phyloP scores from a whole-genome alignment of 768 basidiomycete species.

The Trametes punicea region DNA sequence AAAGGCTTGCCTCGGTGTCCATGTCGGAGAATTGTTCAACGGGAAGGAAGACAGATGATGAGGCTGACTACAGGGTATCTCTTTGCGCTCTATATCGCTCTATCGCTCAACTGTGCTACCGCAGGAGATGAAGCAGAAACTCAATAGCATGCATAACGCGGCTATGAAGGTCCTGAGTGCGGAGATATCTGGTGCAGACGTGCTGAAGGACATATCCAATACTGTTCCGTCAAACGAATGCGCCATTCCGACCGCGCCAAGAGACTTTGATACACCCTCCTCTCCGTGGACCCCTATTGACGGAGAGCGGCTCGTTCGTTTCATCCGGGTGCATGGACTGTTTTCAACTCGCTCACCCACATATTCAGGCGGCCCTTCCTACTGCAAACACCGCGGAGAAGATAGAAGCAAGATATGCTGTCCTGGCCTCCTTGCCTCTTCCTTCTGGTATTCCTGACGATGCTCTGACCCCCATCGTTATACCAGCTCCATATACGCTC shows the following conservation, averaged over 20 bases:
- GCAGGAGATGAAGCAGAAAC: neutral
- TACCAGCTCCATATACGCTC: conserved; percentile 60
- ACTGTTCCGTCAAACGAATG: neutral
- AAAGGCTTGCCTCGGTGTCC: conserved; percentile 13
- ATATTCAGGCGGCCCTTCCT: conserved; percentile 1
- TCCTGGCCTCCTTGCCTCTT: conserved; percentile 59
- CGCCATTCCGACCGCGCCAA: neutral
- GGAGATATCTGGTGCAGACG: neutral
- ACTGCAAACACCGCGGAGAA: conserved; percentile 35
- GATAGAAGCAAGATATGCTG: conserved; percentile 50
- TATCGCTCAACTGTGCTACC: too few species aligned
- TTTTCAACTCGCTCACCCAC: neutral
- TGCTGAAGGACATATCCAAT: conserved; percentile 1
- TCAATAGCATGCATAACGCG: neutral
- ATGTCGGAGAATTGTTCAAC: conserved; percentile 21
- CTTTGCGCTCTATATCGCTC: too few species aligned
- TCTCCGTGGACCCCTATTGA: conserved; percentile 7
- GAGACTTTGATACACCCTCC: neutral
- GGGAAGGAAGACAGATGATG: neutral
- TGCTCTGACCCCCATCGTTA: conserved; percentile 62
- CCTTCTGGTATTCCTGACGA: conserved; percentile 63
- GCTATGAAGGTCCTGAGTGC: neutral
- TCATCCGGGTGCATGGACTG: neutral
- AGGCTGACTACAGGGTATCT: neutral
- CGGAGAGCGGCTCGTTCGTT: conserved; percentile 2